These are phyloP conservation scores for Actinomucor elegans DNA, from an alignment of 371 early-diverging fungal species.

Conservation along the genomic window DNA sequence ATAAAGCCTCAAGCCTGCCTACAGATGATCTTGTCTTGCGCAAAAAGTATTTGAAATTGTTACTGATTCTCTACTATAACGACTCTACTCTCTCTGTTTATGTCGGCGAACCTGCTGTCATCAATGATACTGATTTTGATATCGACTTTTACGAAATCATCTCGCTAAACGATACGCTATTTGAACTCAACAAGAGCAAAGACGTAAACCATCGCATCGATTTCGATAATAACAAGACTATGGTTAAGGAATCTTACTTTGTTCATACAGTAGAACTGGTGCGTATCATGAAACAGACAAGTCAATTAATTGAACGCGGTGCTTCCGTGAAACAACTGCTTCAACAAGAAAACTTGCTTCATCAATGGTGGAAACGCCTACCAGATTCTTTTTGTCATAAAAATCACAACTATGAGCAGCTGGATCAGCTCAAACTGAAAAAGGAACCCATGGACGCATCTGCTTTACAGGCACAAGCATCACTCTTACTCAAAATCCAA, in stretches of 20 bases:
- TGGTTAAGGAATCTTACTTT: slow-evolving; percentile 44
- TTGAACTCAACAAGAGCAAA: not conserved
- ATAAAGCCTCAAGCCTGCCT: slow-evolving; percentile 14
- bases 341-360: slow-evolving; percentile 14
- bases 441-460: slow-evolving; percentile 10
- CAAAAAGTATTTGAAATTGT: slow-evolving; percentile 23
- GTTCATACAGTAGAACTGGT: slow-evolving; percentile 33
- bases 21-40: slow-evolving; percentile 10
- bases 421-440: not conserved
- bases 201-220: not conserved
- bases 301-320: not conserved
- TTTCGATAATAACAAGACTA: slow-evolving; percentile 33
- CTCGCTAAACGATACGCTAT: slow-evolving; percentile 13
- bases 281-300: slow-evolving; percentile 13
- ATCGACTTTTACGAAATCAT: slow-evolving; percentile 32
- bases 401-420: slow-evolving; percentile 1
- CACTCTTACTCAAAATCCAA: slow-evolving; percentile 26
- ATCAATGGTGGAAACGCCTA: slow-evolving; percentile 11
- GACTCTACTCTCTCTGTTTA: slow-evolving; percentile 22
- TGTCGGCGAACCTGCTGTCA: slow-evolving; percentile 13
- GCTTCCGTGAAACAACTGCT: slow-evolving; percentile 15
- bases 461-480: slow-evolving; percentile 20
- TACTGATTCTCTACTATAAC: slow-evolving; percentile 29
- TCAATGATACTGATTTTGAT: slow-evolving; percentile 24
- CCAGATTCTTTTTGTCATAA: slow-evolving; percentile 7